phyloP scores from a whole-genome alignment of 495 filamentous ascomycete species.

The Talaromyces proteolyticus region DNA sequence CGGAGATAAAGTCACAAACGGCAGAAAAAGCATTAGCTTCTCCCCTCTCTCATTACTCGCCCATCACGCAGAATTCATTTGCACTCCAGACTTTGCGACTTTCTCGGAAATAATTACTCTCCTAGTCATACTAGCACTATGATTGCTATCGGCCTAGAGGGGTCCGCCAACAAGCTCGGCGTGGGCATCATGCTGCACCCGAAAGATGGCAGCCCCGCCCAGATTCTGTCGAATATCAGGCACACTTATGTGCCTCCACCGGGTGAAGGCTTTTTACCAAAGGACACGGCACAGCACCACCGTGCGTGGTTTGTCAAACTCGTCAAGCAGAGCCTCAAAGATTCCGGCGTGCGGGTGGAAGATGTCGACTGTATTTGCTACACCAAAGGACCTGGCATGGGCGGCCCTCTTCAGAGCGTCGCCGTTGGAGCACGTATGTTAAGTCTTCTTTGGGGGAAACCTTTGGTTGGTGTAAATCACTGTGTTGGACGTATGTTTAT shows the following conservation, averaged over 20 bases:
- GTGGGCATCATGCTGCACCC: conserved; percentile 88
- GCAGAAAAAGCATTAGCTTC: background rate
- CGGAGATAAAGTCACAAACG: background rate
- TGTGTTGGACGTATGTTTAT: conserved; percentile 76
- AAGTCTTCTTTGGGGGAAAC: conserved; percentile 78
- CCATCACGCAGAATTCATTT: too few species aligned
- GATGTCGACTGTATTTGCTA: conserved; percentile 92
- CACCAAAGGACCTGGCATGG: conserved; percentile 95
- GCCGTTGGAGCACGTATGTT: conserved; percentile 81
- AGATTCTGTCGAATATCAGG: conserved; percentile 87
- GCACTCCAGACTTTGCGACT: too few species aligned
- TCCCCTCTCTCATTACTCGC: conserved; percentile 1
- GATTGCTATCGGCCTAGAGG: conserved; percentile 92
- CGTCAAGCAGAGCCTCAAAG: conserved; percentile 67
- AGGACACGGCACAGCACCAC: conserved; percentile 92
- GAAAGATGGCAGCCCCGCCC: conserved; percentile 50
- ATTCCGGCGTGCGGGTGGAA: conserved; percentile 52
- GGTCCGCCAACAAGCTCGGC: conserved; percentile 96
- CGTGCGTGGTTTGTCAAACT: conserved; percentile 75
- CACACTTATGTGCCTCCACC: conserved; percentile 91
- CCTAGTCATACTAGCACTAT: conserved; percentile 38
- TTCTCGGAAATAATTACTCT: too few species aligned
- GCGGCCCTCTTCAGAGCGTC: conserved; percentile 84
- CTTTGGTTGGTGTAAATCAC: conserved; percentile 90
- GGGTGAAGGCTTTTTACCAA: conserved; percentile 91